A percentile compares a stretch with the other conserved stretches of the same genome.
Evolutionary conservation across 352 stramenopile species (phyloP).

Genomic region (Phytopythium sindhum): DNA sequence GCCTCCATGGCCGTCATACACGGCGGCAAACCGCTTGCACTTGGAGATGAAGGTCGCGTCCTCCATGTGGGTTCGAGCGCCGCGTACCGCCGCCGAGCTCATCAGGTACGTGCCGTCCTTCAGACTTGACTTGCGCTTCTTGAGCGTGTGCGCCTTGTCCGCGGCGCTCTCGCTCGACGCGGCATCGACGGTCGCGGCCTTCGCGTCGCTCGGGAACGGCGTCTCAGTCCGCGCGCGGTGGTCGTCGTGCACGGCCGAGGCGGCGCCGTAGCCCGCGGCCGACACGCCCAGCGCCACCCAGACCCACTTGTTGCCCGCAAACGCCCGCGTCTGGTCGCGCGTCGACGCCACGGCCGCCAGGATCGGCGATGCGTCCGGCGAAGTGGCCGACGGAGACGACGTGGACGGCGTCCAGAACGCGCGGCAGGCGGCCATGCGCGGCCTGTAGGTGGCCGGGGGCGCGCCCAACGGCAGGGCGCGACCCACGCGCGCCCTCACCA

Average conservation of each 20-base stretch:
- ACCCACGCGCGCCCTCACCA: conserved; percentile 1
- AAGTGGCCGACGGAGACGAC: not conserved
- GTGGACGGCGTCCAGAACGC: conserved; percentile 5
- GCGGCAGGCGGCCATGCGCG: not conserved
- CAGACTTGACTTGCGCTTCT: conserved; percentile 53
- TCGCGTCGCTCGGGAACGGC: not conserved
- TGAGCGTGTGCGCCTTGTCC: conserved; percentile 5
- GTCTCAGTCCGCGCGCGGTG: conserved; percentile 4
- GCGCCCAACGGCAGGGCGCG: not conserved
- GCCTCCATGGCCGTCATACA: conserved; percentile 85
- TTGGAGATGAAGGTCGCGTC: conserved; percentile 78
- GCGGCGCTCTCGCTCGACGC: not conserved
- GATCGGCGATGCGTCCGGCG: conserved; percentile 4
- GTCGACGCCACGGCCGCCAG: conserved; percentile 5
- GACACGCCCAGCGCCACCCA: conserved; percentile 16
- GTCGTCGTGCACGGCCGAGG: conserved; percentile 5
- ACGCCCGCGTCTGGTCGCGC: not conserved
- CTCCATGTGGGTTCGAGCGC: conserved; percentile 79
- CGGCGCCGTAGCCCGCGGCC: conserved; percentile 13
- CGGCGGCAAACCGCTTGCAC: conserved; percentile 76
- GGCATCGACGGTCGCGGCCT: not conserved
- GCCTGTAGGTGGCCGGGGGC: not conserved
- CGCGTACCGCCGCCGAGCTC: conserved; percentile 68
- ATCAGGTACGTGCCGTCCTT: conserved; percentile 39
- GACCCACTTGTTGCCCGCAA: conserved; percentile 6